phyloP scores from a whole-genome alignment of 768 basidiomycete species.

The Pilatotrama ljubarskyi region DNA sequence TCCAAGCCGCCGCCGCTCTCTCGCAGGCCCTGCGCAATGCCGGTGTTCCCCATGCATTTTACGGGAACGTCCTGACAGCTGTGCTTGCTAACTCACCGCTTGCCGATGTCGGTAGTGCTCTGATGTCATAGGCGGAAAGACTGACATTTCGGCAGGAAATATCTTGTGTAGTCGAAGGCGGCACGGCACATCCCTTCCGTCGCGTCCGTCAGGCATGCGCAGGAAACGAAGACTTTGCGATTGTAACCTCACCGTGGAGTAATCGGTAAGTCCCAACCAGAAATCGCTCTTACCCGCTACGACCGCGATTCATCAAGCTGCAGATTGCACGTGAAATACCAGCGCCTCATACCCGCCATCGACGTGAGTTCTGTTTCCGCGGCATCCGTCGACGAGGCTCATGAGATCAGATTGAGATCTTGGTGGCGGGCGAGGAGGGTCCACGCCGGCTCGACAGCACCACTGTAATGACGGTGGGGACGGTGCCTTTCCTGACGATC shows the following conservation, averaged over 20 bases:
- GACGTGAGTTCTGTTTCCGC: constrained; percentile 50
- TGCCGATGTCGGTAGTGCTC: constrained; percentile 56
- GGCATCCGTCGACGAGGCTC: neutral
- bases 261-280: constrained; percentile 56
- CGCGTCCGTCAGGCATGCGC: constrained; percentile 75
- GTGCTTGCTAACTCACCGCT: constrained; percentile 64
- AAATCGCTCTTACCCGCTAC: neutral
- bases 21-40: constrained; percentile 58
- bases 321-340: constrained; percentile 77
- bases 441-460: constrained; percentile 70
- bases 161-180: constrained; percentile 79
- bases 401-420: constrained; percentile 67
- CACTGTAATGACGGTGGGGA: constrained; percentile 67
- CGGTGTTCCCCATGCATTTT: constrained; percentile 76
- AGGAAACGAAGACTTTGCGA: constrained; percentile 62
- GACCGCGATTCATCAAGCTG: constrained; percentile 12
- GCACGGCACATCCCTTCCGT: constrained; percentile 71
- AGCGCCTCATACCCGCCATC: constrained; percentile 72
- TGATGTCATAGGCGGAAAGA: neutral
- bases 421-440: constrained; percentile 79
- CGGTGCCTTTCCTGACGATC: constrained; percentile 78
- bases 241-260: constrained; percentile 81
- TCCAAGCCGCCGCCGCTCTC: constrained; percentile 77
- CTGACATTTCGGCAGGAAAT: constrained; percentile 60
- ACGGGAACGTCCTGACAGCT: constrained; percentile 73